A percentile compares a stretch with the other conserved stretches of the same genome.
phyloP scores from a whole-genome alignment of 2,329 filamentous ascomycete genomes.

The Leptographium flavum region DNA sequence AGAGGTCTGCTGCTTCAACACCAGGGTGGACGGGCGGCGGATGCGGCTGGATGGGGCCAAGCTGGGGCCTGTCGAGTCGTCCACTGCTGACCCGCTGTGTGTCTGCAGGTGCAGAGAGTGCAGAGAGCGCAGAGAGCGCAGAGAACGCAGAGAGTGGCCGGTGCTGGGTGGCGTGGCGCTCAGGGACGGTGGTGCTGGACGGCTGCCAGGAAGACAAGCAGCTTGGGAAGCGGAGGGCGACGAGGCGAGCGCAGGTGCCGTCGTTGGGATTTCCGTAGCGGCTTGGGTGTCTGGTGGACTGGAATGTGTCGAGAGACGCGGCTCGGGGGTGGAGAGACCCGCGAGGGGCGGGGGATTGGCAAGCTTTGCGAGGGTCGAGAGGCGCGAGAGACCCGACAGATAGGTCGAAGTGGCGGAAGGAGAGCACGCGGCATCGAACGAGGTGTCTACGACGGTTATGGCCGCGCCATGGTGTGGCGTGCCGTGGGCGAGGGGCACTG shows the following conservation, averaged over 20 bases:
- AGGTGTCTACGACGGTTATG: neutral
- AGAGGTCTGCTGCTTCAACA: constrained; percentile 25
- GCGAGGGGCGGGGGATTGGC: neutral
- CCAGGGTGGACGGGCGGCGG: constrained; percentile 14
- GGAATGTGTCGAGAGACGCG: no score
- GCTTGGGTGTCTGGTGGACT: no score
- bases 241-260: no score
- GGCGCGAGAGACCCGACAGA: neutral
- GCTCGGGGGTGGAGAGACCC: no score
- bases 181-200: neutral
- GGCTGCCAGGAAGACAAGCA: no score
- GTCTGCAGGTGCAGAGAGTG: constrained; percentile 8
- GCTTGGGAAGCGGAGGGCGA: no score
- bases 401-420: neutral
- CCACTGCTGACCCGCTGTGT: no score
- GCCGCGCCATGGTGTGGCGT: neutral
- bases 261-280: no score
- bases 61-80: neutral
- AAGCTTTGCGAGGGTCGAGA: neutral
- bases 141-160: neutral
- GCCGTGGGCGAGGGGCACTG: neutral
- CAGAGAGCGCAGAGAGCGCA: neutral
- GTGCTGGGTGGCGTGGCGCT: no score
- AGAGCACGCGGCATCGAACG: constrained; percentile 6
- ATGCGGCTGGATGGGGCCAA: constrained; percentile 10